Base-by-base conservation (phyloP, 805 yeast species). In the Barnettozyma botsteinii region DNA sequence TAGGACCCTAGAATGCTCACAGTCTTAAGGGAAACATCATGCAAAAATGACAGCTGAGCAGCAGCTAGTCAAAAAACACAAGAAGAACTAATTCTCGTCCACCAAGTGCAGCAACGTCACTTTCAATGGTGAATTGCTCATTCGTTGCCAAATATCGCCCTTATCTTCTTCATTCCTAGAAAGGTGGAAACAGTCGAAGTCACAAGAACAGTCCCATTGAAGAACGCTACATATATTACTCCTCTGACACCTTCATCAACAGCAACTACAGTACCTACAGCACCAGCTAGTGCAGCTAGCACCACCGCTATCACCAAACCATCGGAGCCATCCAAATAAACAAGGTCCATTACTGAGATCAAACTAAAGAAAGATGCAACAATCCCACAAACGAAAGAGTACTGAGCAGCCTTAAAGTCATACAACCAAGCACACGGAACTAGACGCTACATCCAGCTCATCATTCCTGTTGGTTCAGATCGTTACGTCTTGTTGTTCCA, bases 391-490 rank as follows among this genome's bases (percentile, higher is more conserved):
- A 24, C 45, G 5, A 38, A 28, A 22, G 41, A 24, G 1, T 41
- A 40, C 21, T 42, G 41, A 33, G 24, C 33, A 9, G 31, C 19
- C 3, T 29, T 45, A 19, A 35, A 30, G 6, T 18, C 35, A 1
- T 49, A 42, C 37, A 43, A 43, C 27, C 11, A 19, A 2, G 5
- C 13, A 4, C 29, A 41, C 19, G 46, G 48, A 1, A 29, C 38
- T 2, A 33, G 47, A 20, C 41, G 53, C 5, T 48, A 36, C 21
- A 35, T 43, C 5, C 51, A 49, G 25, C 48, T 47, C 25, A n/a
- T 49, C 4, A 30, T 46, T 13, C 36, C 38, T 7, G 26, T 40
- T 13, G 51, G 47, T 18, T 35, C 49, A 4, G 38, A 23, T 13
- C 47, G 52, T 7, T 36, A 28, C 5, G 40, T 48, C 2, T 26